These are phyloP conservation scores for Alternaria longipes DNA, from an alignment of 2,329 filamentous ascomycete species.

Conservation along the genomic window DNA sequence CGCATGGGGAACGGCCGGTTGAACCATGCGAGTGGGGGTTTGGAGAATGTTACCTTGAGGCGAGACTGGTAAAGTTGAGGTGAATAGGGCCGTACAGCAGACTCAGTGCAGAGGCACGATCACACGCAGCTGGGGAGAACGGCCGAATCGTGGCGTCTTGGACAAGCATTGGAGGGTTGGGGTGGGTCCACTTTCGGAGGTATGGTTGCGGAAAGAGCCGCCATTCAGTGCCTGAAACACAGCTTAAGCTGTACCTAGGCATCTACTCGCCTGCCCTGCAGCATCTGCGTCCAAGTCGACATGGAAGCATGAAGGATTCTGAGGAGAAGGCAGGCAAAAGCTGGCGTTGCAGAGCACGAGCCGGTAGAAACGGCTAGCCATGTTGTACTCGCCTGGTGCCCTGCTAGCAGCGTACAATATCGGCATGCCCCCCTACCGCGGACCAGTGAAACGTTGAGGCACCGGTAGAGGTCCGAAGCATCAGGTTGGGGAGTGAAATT, in stretches of 20 bases:
- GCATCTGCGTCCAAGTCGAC: neutral
- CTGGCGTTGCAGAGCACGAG: conserved; percentile 13
- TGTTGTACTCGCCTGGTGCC: conserved; percentile 11
- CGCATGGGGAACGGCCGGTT: conserved; percentile 8
- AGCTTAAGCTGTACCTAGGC: neutral
- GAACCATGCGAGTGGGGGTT: neutral
- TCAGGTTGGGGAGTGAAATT: neutral
- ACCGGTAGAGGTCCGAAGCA: conserved; percentile 6
- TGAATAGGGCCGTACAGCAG: conserved; percentile 1
- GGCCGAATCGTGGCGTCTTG: neutral
- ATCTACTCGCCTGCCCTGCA: neutral
- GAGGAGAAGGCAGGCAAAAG: neutral
- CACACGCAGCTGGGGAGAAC: conserved; percentile 2
- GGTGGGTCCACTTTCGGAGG: conserved; percentile 19
- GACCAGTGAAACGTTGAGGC: conserved; percentile 18
- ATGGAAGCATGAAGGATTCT: neutral
- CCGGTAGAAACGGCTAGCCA: conserved; percentile 12
- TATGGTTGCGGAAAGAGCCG: conserved; percentile 25
- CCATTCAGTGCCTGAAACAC: conserved; percentile 14
- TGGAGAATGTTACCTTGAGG: neutral
- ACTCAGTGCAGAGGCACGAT: neutral
- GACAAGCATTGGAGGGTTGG: conserved; percentile 8
- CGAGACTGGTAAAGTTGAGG: conserved; percentile 1
- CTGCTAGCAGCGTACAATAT: conserved; percentile 10
- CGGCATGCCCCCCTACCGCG: neutral